Evolutionary conservation across 2,329 filamentous ascomycete genomes (phyloP).

Genomic region (Apiospora rasikravindrae): DNA sequence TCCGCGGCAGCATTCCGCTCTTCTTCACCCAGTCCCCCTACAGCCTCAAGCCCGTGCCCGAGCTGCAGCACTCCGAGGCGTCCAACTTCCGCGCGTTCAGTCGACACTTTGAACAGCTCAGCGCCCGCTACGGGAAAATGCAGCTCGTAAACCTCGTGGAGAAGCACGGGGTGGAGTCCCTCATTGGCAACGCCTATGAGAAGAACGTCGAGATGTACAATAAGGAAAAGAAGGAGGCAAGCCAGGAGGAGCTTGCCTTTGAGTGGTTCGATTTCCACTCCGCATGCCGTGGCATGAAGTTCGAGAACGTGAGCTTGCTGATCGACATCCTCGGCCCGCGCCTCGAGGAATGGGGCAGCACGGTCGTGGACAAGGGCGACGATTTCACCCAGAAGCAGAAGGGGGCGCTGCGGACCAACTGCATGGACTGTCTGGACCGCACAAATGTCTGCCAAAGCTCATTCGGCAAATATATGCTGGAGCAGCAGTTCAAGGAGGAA

Average conservation of each 20-base stretch:
- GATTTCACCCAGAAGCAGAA: slow-evolving; percentile 58
- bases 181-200: slow-evolving; percentile 80
- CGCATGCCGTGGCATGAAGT: slow-evolving; percentile 94
- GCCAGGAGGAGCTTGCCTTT: slow-evolving; percentile 62
- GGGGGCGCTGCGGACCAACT: slow-evolving; percentile 90
- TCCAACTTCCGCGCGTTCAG: slow-evolving; percentile 80
- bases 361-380: slow-evolving; percentile 52
- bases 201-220: slow-evolving; percentile 71
- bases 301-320: slow-evolving; percentile 88
- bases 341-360: slow-evolving; percentile 76
- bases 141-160: slow-evolving; percentile 88
- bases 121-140: slow-evolving; percentile 73
- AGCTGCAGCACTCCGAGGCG: slow-evolving; percentile 79
- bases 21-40: slow-evolving; percentile 97
- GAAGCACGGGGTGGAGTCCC: slow-evolving; percentile 80
- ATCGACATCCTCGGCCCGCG: slow-evolving; percentile 71
- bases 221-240: slow-evolving; percentile 56
- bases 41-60: slow-evolving; percentile 85
- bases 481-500: slow-evolving; percentile 76
- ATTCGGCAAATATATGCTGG: slow-evolving; percentile 81
- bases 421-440: slow-evolving; percentile 96
- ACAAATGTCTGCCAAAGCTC: slow-evolving; percentile 97
- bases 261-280: slow-evolving; percentile 99
- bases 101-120: slow-evolving; percentile 76
- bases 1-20: slow-evolving; percentile 88